Percentiles rank a stretch among this genome's conserved stretches.
Evolutionary conservation across 2,329 filamentous ascomycete genomes (phyloP).

Genomic region (Pseudocercospora eumusae): DNA sequence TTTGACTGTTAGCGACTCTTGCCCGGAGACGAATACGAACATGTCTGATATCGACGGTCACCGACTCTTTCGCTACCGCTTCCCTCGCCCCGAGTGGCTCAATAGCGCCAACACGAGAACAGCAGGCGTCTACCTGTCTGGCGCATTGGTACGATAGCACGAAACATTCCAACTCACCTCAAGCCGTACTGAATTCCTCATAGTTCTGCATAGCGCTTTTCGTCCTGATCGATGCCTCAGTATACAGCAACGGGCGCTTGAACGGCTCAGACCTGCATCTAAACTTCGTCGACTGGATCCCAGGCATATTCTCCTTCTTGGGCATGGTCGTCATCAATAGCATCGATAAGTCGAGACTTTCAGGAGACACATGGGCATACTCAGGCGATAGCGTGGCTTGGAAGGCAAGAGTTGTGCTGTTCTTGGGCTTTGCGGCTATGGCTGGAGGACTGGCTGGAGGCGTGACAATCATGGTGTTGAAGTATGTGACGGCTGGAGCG

Average conservation of each 20-base stretch:
- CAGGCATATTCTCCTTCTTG: slow-evolving; percentile 67
- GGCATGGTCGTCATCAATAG: slow-evolving; percentile 73
- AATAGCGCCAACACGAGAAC: slow-evolving; percentile 65
- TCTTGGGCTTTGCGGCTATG: slow-evolving; percentile 68
- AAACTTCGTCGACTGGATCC: slow-evolving; percentile 72
- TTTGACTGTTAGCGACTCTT: neutral
- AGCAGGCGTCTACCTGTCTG: slow-evolving; percentile 66
- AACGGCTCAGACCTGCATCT: slow-evolving; percentile 63
- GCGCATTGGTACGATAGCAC: slow-evolving; percentile 59
- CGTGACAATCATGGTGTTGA: slow-evolving; percentile 67
- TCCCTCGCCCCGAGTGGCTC: slow-evolving; percentile 66
- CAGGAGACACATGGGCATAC: slow-evolving; percentile 66
- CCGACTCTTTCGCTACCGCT: slow-evolving; percentile 68
- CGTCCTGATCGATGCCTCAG: slow-evolving; percentile 66
- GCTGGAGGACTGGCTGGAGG: slow-evolving; percentile 67
- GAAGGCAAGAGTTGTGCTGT: slow-evolving; percentile 68
- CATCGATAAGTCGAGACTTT: slow-evolving; percentile 67
- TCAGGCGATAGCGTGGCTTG: slow-evolving; percentile 65
- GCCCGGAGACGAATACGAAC: neutral
- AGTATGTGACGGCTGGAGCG: slow-evolving; percentile 64
- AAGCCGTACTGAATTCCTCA: slow-evolving; percentile 7
- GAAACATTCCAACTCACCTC: neutral
- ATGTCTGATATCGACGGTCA: slow-evolving; percentile 35
- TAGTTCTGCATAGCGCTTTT: slow-evolving; percentile 71
- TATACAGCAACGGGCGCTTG: slow-evolving; percentile 62